Evolutionary conservation across 768 basidiomycete genomes (phyloP), one percentile per base, ranked within the genome.

Genomic region (Tulasnella sp.): DNA sequence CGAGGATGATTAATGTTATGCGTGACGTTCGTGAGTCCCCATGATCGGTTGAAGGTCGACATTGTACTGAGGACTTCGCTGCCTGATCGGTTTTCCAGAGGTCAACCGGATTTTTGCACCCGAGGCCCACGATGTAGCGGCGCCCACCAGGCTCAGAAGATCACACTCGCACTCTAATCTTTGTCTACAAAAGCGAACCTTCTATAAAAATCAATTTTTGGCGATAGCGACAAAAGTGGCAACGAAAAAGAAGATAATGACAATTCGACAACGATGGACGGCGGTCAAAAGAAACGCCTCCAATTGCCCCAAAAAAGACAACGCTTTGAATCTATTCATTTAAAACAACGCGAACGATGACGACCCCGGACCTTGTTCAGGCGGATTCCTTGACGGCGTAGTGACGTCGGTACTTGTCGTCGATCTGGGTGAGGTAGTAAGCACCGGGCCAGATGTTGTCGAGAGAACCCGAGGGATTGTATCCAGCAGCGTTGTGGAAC

Each of bases 371-470:
- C 26, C n/a, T 61, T 61, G 57, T 61, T 61, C 57, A 61, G n/a
- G 5, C n/a, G 57, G 57, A 61, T 11, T n/a, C 57, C n/a, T 61
- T n/a, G 78, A 88, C 83, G 79, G 87, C 85, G 85, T 99, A 99
- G 84, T 92, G 95, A 83, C 98, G 89, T 82, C 98, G 88, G 90
- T 91, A 96, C 86, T 96, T 96, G 82, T 87, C 86, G 85, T 99
- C 98, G 82, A 97, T 91, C 83, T 87, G 89, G 80, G 92, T 91
- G 81, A 99, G 92, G 88, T 98, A 99, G 87, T 92, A 99, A 26
- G 92, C 87, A 69, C 96, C 96, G 4, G 93, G 91, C 93, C 94
- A 96, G 84, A 99, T 92, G 88, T 98, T 92, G 79, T 96, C 93
- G 78, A 96, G 84, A 32, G 90, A 91, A 70, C 98, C 98, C 73